phyloP scores from a whole-genome alignment of 345 rosid species.

The Noccaea bulbosa region DNA sequence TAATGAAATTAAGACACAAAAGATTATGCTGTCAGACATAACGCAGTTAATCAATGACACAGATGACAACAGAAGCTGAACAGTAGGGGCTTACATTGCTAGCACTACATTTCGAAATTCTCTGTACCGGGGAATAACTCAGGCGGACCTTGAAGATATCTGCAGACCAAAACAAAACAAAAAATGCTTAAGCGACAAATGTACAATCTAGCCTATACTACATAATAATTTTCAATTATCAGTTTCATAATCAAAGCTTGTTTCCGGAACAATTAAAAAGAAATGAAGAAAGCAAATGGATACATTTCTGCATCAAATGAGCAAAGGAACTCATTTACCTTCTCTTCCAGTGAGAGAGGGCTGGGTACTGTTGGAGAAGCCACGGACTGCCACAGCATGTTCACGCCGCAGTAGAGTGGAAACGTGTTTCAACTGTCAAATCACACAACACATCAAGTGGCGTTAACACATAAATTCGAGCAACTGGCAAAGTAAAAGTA shows the following conservation, averaged over 20 bases:
- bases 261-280: too few species aligned
- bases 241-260: not conserved
- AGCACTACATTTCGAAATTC: conserved; percentile 40
- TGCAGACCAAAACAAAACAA: conserved; percentile 43
- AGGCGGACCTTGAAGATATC: conserved; percentile 52
- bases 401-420: conserved; percentile 56
- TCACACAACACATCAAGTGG: conserved; percentile 1
- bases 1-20: conserved; percentile 6
- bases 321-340: conserved; percentile 49
- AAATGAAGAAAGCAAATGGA: too few species aligned
- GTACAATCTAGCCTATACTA: not conserved
- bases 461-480: not conserved
- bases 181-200: conserved; percentile 5
- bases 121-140: conserved; percentile 41
- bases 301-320: not conserved
- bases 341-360: conserved; percentile 48
- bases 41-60: not conserved
- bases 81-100: conserved; percentile 50
- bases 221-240: not conserved
- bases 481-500: not conserved
- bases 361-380: conserved; percentile 58
- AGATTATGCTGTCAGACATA: not conserved
- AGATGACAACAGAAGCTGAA: conserved; percentile 1
- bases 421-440: conserved; percentile 64
- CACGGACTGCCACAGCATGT: conserved; percentile 54